These are phyloP conservation scores for Kwoniella dejecticola DNA, from an alignment of 768 basidiomycete species.

Conservation along the genomic window DNA sequence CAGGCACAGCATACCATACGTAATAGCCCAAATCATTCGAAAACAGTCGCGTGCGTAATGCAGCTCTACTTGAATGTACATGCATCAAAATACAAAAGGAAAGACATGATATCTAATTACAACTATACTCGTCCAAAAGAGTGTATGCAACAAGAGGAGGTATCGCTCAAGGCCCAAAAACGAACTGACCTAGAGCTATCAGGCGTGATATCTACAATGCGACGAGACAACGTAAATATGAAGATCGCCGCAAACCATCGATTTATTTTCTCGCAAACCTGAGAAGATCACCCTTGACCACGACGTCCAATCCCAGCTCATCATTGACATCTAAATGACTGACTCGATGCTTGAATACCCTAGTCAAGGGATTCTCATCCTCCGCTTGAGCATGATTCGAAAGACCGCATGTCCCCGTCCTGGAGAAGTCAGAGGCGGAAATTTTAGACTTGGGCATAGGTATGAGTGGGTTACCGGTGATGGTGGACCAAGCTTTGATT, in stretches of 20 bases:
- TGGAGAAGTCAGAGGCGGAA: too few relatives aligned
- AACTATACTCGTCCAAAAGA: too few relatives aligned
- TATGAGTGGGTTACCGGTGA: conserved; percentile 26
- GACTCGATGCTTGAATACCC: conserved; percentile 16
- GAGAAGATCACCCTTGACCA: conserved; percentile 25
- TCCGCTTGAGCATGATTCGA: background rate
- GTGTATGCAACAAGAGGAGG: too few relatives aligned
- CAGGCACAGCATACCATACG: background rate
- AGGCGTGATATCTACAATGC: too few relatives aligned
- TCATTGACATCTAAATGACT: conserved; percentile 23
- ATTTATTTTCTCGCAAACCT: conserved; percentile 26
- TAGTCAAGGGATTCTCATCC: conserved; percentile 22
- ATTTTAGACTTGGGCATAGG: background rate
- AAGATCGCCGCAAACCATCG: too few relatives aligned
- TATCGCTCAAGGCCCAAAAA: too few relatives aligned
- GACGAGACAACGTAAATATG: background rate
- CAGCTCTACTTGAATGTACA: background rate
- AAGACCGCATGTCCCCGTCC: too few relatives aligned
- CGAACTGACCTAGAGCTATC: too few relatives aligned
- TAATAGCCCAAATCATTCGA: background rate
- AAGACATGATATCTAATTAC: too few relatives aligned
- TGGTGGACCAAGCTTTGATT: conserved; percentile 35
- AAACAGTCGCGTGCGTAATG: conserved; percentile 15
- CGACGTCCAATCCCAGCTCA: conserved; percentile 37
- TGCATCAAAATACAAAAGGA: background rate